phyloP scores from a whole-genome alignment of 2,329 filamentous ascomycete genomes.

The Seiridium unicorne region DNA sequence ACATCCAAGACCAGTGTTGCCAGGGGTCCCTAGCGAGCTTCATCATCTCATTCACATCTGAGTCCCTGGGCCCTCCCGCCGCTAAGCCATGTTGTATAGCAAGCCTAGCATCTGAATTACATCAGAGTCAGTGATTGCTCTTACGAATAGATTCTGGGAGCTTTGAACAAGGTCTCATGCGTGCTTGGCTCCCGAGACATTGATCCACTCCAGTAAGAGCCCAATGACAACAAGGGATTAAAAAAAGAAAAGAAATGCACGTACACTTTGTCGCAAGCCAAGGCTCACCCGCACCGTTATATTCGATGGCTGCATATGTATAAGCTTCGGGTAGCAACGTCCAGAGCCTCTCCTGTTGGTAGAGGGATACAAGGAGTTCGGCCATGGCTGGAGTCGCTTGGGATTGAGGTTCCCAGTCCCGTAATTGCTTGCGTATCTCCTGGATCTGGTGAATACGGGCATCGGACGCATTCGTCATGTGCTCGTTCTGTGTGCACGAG shows the following conservation, averaged over 20 bases:
- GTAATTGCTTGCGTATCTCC: conserved; percentile 26
- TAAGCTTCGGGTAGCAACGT: conserved; percentile 32
- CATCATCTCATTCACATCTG: conserved; percentile 33
- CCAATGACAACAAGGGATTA: too few relatives aligned
- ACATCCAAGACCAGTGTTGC: conserved; percentile 39
- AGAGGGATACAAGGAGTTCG: conserved; percentile 35
- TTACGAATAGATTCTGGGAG: too few relatives aligned
- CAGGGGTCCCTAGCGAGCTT: conserved; percentile 31
- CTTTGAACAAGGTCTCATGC: too few relatives aligned
- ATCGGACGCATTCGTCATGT: conserved; percentile 32
- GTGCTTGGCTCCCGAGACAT: too few relatives aligned
- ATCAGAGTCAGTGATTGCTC: too few relatives aligned
- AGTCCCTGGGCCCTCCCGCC: conserved; percentile 24
- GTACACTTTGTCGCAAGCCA: conserved; percentile 33
- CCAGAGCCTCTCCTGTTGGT: conserved; percentile 38
- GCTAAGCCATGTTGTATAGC: conserved; percentile 35
- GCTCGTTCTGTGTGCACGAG: conserved; percentile 29
- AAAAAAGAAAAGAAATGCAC: too few relatives aligned
- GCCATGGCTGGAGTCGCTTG: conserved; percentile 34
- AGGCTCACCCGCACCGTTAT: conserved; percentile 35
- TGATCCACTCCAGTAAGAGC: too few relatives aligned
- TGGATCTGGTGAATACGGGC: conserved; percentile 33
- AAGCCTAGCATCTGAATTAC: conserved; percentile 25
- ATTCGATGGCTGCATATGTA: conserved; percentile 35
- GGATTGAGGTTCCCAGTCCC: conserved; percentile 26